Base-by-base conservation (phyloP, 179 eudicot species). In the Corrigiola litoralis region DNA sequence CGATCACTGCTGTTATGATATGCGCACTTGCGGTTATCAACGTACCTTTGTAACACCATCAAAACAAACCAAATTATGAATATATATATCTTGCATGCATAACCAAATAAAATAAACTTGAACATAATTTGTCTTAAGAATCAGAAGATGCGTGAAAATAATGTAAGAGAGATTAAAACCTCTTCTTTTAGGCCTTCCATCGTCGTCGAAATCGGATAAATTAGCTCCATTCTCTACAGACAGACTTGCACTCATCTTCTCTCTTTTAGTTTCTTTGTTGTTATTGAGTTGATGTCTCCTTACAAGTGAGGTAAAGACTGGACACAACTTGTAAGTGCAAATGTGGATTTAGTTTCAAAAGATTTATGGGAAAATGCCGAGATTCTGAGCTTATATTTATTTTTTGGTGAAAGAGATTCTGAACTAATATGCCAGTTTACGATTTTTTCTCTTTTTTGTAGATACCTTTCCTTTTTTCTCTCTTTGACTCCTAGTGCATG, bases 1-100 rank as follows among this genome's bases (percentile, higher is more conserved):
- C 88, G 1, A 84, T 76, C 6, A 84, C 88, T 0, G 85, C 78
- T 11, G 88, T 84, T 67, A 84, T 81, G 7, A 78, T 83, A 49
- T 83, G 87, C 0, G 82, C 82, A 70, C 77, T 70, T 48, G 87
- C 73, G 14, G 82, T 78, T 58, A 70, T 11, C 59, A 60, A 31
- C 5, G 75, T 75, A 60, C 79, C 79, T 75, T 34, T 2, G 12
- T 28, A 29, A 29, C n/a, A 62, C 44, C 18, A 52, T 9, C 14
- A 58, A 21, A 20, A n/a, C 13, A 4, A 9, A 28, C 24, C 29
- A 28, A 29, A 25, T 47, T 11, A 20, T 3, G 2, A 25, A 12
- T 0, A 0, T 37, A 7, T 2, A 40, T n/a, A 11, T 18, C 8
- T 10, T 24, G 16, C 31, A 47, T 23, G 1, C 2, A 5, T 0